Percentiles rank a stretch among this genome's conserved stretches.
phyloP scores from a whole-genome alignment of 164 flowering plant genomes.

The Annona cherimola region DNA sequence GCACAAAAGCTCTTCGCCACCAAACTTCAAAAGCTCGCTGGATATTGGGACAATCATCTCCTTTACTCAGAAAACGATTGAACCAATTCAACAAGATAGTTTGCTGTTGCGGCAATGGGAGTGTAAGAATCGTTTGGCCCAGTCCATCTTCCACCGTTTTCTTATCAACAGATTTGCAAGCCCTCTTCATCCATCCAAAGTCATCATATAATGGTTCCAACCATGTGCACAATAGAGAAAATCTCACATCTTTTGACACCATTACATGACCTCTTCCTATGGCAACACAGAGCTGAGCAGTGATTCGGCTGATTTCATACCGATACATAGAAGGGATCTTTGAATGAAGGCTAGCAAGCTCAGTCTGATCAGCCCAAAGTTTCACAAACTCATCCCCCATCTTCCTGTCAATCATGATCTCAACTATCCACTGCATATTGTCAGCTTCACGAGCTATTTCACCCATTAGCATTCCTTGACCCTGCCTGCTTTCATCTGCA shows the following conservation, averaged over 20 bases:
- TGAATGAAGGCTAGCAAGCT: constrained; percentile 73
- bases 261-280: constrained; percentile 72
- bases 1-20: constrained; percentile 92
- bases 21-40: constrained; percentile 87
- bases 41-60: constrained; percentile 87
- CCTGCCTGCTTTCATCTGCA: constrained; percentile 42
- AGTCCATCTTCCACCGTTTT: constrained; percentile 83
- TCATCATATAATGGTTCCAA: constrained; percentile 84
- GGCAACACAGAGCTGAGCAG: constrained; percentile 78
- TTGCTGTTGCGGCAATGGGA: constrained; percentile 74
- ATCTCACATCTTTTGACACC: constrained; percentile 59
- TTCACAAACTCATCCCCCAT: constrained; percentile 80
- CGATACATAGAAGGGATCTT: constrained; percentile 73
- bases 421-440: constrained; percentile 80
- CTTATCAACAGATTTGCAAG: constrained; percentile 56
- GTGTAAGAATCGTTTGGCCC: constrained; percentile 76
- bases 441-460: constrained; percentile 88
- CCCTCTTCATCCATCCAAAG: constrained; percentile 83
- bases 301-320: constrained; percentile 74
- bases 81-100: constrained; percentile 69
- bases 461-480: constrained; percentile 55
- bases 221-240: constrained; percentile 69
- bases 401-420: constrained; percentile 58
- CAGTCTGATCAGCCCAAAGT: constrained; percentile 88
- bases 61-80: constrained; percentile 63